A percentile compares a stretch with the other conserved stretches of the same genome.
Evolutionary conservation across 2,329 filamentous ascomycete species (phyloP).

Genomic region (Sphaerulina populicola): DNA sequence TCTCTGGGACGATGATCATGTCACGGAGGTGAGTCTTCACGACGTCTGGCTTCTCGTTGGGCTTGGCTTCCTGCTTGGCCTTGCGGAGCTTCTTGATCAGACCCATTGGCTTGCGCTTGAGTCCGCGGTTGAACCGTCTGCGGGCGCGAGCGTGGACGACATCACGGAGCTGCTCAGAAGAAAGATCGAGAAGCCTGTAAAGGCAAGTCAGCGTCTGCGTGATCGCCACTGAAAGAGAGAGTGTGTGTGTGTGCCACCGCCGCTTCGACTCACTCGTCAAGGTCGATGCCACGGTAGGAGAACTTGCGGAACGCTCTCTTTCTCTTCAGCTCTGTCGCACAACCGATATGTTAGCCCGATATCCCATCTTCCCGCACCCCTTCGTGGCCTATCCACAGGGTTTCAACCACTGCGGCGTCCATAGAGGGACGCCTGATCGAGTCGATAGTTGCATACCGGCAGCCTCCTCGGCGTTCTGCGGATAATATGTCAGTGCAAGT

Average conservation of each 20-base stretch:
- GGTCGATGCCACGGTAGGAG: constrained; percentile 97
- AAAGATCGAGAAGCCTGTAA: constrained; percentile 89
- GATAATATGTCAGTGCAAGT: constrained; percentile 14
- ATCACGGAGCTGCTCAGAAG: constrained; percentile 97
- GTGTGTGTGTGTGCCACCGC: constrained; percentile 5
- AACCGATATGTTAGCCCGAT: constrained; percentile 29
- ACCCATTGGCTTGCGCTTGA: constrained; percentile 99
- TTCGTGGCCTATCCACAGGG: constrained; percentile 38
- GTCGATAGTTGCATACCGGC: constrained; percentile 51
- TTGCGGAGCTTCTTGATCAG: constrained; percentile 99
- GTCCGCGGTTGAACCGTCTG: constrained; percentile 97
- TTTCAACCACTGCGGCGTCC: constrained; percentile 30
- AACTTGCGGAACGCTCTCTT: constrained; percentile 99
- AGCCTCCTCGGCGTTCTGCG: constrained; percentile 90
- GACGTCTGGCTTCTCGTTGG: constrained; percentile 99
- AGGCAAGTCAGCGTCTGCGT: neutral
- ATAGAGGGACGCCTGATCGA: constrained; percentile 23
- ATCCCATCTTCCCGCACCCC: constrained; percentile 35
- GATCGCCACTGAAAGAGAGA: constrained; percentile 1
- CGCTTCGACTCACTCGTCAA: constrained; percentile 75
- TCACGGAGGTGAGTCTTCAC: constrained; percentile 99
- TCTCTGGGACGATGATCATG: constrained; percentile 99
- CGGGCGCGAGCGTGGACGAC: constrained; percentile 98
- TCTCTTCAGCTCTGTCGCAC: constrained; percentile 81
- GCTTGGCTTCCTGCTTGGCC: constrained; percentile 96